Base-by-base conservation (phyloP, 192 early-diverging fungal species). In the Coemansia sp. region DNA sequence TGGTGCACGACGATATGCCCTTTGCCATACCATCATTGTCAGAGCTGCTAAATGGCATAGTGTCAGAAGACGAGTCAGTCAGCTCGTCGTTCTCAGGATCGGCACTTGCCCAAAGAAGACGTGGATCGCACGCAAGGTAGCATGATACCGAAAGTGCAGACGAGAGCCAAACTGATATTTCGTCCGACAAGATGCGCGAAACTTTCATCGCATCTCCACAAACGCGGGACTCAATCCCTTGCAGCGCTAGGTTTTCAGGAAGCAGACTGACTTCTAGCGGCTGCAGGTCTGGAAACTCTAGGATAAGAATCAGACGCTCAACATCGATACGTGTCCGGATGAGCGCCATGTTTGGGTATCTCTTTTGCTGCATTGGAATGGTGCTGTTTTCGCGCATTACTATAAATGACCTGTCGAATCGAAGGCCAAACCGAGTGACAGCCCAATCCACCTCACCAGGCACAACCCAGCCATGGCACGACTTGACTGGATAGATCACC, bases 401-500 rank as follows among this genome's bases (percentile, higher is more conserved):
- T 8, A 82, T 63, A 62, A 82, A 82, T 18, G 68, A 66, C 21
- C 79, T 67, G 58, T 82, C 79, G 19, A 68, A 77, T 36, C 15
- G 43, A 7, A 82, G 71, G 32, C 79, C 79, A 62, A 63, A 57
- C 19, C 41, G 68, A 4, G 79, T 82, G 15, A 82, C 52, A 61
- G 68, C 68, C 79, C 79, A 82, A 2, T 68, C 32, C 57, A 41
- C 62, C 22, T 57, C 47, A 8, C 48, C 15, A 19, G 79, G 71
- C 32, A 82, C 74, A 8, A 19, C 32, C 74, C 83, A 71, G 63
- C 80, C 80, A 78, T 89, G 87, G 66, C 94, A 95, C 36, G 91
- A 91, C 73, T 95, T 95, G 64, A 95, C 85, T 0, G 94, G 94
- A 51, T 86, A 91, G n/a, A 90, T 59, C 9, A 80, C 49, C 52